Evolutionary conservation across 441 rosid genomes (phyloP), one percentile per base, ranked within the genome.

Genomic region (Jatropha multifida): DNA sequence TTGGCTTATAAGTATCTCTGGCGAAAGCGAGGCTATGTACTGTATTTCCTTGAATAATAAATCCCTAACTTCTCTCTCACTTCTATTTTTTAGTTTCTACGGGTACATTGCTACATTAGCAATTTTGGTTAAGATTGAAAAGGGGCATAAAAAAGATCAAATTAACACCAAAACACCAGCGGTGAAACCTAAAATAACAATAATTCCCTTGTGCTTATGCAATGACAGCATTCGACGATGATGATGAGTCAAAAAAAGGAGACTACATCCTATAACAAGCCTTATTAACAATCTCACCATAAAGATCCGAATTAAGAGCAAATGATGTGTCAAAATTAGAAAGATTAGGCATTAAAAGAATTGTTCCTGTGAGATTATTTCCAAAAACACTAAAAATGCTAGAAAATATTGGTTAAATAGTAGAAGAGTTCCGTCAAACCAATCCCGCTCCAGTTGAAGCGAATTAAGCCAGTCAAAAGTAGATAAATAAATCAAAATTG

Each of bases 251-350:
- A 54, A 92, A 90, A 80, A 94, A 88, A 1, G 94, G 94, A 7
- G 90, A 78, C 32, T 65, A 81, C 4, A 87, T 67, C 11, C 81
- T 73, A 72, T 65, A 76, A 77, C 97, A 94, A 0, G 88, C 88
- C 68, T 68, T 83, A 70, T 89, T 86, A 48, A 94, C 75, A 73
- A 89, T 80, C 90, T 90, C 90, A 2, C 98, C 97, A 78, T 97
- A 94, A 42, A 94, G 90, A 15, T 79, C 75, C 38, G 91, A 90
- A 72, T 92, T 92, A 18, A 82, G 69, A 26, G 62, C 79, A 60
- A 91, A 92, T 48, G 97, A 77, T 56, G 83, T 64, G 26, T 71
- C 85, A 71, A 94, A 89, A 72, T 88, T 83, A 7, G 84, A 82
- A 26, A 92, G 84, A 44, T 93, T 87, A 40, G 88, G 80, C 51